Conservation (phyloP, 1,284 basidiomycete species). For the Apiotrichum gracile region DNA sequence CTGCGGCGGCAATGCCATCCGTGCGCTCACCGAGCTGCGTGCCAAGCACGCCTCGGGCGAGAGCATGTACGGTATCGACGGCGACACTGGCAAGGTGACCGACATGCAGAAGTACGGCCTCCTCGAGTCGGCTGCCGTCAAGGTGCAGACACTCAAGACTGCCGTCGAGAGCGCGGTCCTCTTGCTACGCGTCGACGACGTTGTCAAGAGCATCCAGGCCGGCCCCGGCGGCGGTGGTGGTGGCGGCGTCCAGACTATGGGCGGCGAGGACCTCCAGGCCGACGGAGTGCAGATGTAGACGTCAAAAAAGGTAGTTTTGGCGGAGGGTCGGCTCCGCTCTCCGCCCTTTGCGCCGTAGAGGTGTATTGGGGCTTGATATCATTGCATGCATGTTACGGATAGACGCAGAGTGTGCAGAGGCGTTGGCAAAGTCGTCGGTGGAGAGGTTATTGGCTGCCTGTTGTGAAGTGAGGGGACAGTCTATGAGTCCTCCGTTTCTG, state of each 20-base stretch:
- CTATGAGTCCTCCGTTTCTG: not conserved
- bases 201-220: constrained; percentile 68
- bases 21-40: constrained; percentile 77
- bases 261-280: constrained; percentile 21
- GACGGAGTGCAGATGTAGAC: constrained; percentile 7
- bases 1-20: constrained; percentile 88
- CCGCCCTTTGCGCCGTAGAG: not conserved
- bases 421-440: too few relatives aligned
- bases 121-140: constrained; percentile 92
- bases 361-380: not conserved
- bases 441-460: too few relatives aligned
- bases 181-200: constrained; percentile 88
- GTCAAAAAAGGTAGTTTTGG: not conserved
- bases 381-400: constrained; percentile 2
- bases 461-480: too few relatives aligned
- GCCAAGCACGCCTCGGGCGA: constrained; percentile 93
- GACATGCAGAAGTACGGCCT: constrained; percentile 94
- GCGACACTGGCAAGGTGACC: constrained; percentile 87
- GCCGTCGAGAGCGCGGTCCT: constrained; percentile 93
- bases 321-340: not conserved
- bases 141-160: constrained; percentile 97
- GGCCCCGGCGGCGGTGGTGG: constrained; percentile 26
- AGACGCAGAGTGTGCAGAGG: not conserved
- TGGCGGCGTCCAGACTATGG: constrained; percentile 45
- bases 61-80: constrained; percentile 86